phyloP scores from a whole-genome alignment of 1,284 basidiomycete species.

The Austroboletus olivaceoglutinosus region DNA sequence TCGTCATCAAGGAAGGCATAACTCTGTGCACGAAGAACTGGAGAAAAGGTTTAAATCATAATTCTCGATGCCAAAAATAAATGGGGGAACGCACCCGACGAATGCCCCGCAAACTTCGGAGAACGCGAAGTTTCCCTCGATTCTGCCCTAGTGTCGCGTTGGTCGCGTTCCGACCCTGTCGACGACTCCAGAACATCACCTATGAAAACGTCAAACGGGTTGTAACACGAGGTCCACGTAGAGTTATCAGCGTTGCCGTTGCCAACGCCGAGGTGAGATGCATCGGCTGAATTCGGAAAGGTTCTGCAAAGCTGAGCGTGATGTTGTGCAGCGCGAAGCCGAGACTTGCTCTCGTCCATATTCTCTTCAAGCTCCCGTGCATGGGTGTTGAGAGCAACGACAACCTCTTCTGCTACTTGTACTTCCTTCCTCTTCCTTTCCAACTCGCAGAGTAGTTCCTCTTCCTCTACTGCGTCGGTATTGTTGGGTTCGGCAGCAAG shows the following conservation, averaged over 20 bases:
- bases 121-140: constrained; percentile 21
- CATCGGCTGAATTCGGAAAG: constrained; percentile 27
- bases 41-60: constrained; percentile 20
- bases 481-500: constrained; percentile 46
- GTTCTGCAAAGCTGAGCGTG: constrained; percentile 47
- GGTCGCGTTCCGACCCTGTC: constrained; percentile 10
- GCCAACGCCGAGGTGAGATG: constrained; percentile 6
- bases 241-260: constrained; percentile 13
- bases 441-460: constrained; percentile 52
- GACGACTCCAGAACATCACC: constrained; percentile 20
- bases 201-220: constrained; percentile 29
- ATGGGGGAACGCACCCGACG: constrained; percentile 38
- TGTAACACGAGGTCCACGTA: constrained; percentile 31
- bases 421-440: constrained; percentile 65
- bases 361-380: constrained; percentile 61
- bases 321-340: constrained; percentile 49
- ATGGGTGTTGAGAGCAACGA: constrained; percentile 51
- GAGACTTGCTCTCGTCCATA: constrained; percentile 52
- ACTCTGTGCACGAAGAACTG: constrained; percentile 35
- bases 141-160: constrained; percentile 7
- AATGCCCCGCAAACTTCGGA: constrained; percentile 37
- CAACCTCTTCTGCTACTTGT: constrained; percentile 66
- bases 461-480: constrained; percentile 43
- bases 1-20: constrained; percentile 47
- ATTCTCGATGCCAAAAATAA: constrained; percentile 28